A percentile compares a stretch with the other conserved stretches of the same genome.
phyloP scores from a whole-genome alignment of 2,329 filamentous ascomycete genomes.

The Microdochium trichocladiopsis region DNA sequence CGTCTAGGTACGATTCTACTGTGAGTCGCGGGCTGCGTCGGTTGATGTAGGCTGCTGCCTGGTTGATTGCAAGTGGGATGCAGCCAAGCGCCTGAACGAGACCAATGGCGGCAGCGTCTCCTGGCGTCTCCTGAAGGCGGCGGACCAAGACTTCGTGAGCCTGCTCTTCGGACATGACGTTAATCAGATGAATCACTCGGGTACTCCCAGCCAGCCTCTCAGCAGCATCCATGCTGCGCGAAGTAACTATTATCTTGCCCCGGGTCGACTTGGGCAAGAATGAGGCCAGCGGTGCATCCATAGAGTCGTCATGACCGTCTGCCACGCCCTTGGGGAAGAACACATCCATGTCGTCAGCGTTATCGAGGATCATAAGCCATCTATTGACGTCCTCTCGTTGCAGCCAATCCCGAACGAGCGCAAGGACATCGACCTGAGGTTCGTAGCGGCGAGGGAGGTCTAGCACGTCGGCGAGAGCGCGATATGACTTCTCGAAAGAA shows the following conservation, averaged over 20 bases:
- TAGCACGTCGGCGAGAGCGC: slow-evolving; percentile 4
- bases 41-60: slow-evolving; percentile 21
- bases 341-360: slow-evolving; percentile 7
- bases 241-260: slow-evolving; percentile 9
- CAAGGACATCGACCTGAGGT: slow-evolving; percentile 4
- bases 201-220: slow-evolving; percentile 6
- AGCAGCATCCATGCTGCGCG: slow-evolving; percentile 7
- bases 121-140: neutral
- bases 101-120: slow-evolving; percentile 3
- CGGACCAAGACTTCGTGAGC: neutral
- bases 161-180: slow-evolving; percentile 2
- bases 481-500: slow-evolving; percentile 8
- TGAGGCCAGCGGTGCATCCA: slow-evolving; percentile 6
- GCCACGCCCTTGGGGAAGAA: slow-evolving; percentile 2
- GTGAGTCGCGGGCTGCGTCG: slow-evolving; percentile 15
- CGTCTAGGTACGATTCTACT: slow-evolving; percentile 24
- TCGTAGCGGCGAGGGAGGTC: slow-evolving; percentile 5
- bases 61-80: slow-evolving; percentile 20
- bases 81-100: slow-evolving; percentile 15
- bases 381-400: slow-evolving; percentile 6
- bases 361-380: slow-evolving; percentile 12
- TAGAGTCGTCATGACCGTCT: neutral
- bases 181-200: slow-evolving; percentile 2
- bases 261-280: slow-evolving; percentile 8
- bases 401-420: slow-evolving; percentile 9